Conservation (phyloP, 2,329 filamentous ascomycete species). For the Alternaria ventricosa region DNA sequence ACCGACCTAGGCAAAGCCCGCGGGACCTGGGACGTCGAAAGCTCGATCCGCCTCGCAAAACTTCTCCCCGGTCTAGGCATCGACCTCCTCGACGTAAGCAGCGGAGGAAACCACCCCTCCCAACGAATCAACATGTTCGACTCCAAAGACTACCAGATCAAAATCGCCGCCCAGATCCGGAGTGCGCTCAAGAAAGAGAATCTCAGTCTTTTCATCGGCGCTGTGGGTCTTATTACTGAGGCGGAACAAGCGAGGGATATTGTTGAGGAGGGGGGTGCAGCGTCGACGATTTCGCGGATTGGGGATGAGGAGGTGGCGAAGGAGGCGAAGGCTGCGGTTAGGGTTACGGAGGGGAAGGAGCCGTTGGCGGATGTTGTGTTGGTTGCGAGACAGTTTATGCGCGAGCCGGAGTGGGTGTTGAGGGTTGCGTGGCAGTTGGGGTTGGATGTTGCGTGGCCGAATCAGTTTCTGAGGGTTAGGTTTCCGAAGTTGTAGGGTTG, state of each 20-base stretch:
- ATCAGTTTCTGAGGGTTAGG: slow-evolving; percentile 52
- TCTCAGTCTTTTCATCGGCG: slow-evolving; percentile 56
- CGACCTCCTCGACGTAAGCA: slow-evolving; percentile 56
- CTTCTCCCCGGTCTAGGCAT: slow-evolving; percentile 51
- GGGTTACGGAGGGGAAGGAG: slow-evolving; percentile 47
- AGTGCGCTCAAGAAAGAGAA: slow-evolving; percentile 48
- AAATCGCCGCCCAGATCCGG: slow-evolving; percentile 55
- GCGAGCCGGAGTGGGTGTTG: slow-evolving; percentile 63
- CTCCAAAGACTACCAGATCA: slow-evolving; percentile 56
- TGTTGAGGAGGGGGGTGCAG: slow-evolving; percentile 41
- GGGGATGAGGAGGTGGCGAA: slow-evolving; percentile 33
- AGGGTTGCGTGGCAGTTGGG: slow-evolving; percentile 58
- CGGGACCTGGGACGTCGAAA: slow-evolving; percentile 51
- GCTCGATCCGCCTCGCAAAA: slow-evolving; percentile 50
- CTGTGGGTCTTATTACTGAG: slow-evolving; percentile 62
- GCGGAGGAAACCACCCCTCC: slow-evolving; percentile 53
- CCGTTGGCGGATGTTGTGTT: slow-evolving; percentile 58
- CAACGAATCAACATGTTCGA: slow-evolving; percentile 53
- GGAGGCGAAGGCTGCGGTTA: slow-evolving; percentile 40
- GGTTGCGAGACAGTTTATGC: slow-evolving; percentile 62
- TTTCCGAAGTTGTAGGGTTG: slow-evolving; percentile 36
- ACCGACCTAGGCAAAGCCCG: slow-evolving; percentile 36
- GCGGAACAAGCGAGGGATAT: slow-evolving; percentile 59
- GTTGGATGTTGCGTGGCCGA: slow-evolving; percentile 57
- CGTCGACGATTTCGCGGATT: slow-evolving; percentile 20